Conservation (phyloP, 352 stramenopile species). For the Aphanomyces euteiches region DNA sequence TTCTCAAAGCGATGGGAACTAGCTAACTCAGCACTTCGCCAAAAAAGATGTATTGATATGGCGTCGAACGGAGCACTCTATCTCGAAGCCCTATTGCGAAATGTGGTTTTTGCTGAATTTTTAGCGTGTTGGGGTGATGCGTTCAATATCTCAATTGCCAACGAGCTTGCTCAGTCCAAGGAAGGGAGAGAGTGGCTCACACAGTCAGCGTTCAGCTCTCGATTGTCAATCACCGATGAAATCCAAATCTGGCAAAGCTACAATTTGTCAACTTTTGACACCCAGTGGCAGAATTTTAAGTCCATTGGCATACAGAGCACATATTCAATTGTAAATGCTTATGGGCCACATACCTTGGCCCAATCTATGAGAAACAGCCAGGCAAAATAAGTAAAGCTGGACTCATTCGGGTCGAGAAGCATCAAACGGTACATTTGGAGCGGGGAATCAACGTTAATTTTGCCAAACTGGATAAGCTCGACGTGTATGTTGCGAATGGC, state of each 20-base stretch:
- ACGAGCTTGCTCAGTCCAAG: neutral
- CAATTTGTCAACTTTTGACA: neutral
- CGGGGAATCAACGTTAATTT: neutral
- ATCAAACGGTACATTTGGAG: neutral
- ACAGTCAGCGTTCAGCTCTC: neutral
- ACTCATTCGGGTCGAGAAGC: neutral
- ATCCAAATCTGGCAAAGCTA: neutral
- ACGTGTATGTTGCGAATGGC: neutral
- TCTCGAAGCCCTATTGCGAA: slow-evolving; percentile 3
- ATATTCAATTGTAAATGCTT: neutral
- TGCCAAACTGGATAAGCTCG: slow-evolving; percentile 5
- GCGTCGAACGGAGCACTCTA: slow-evolving; percentile 9
- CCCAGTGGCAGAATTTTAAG: slow-evolving; percentile 20
- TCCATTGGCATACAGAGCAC: neutral
- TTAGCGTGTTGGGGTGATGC: neutral
- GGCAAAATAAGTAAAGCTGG: slow-evolving; percentile 7
- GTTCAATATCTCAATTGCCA: slow-evolving; percentile 9
- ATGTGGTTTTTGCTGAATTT: slow-evolving; percentile 10
- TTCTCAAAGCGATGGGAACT: neutral
- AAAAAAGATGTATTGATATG: slow-evolving; percentile 1
- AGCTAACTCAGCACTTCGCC: neutral
- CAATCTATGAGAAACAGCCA: slow-evolving; percentile 1
- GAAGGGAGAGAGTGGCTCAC: neutral
- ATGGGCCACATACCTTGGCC: neutral
- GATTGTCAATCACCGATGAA: neutral